Base-by-base conservation (phyloP, 2,329 filamentous ascomycete genomes). In the Clonostachys rosea region DNA sequence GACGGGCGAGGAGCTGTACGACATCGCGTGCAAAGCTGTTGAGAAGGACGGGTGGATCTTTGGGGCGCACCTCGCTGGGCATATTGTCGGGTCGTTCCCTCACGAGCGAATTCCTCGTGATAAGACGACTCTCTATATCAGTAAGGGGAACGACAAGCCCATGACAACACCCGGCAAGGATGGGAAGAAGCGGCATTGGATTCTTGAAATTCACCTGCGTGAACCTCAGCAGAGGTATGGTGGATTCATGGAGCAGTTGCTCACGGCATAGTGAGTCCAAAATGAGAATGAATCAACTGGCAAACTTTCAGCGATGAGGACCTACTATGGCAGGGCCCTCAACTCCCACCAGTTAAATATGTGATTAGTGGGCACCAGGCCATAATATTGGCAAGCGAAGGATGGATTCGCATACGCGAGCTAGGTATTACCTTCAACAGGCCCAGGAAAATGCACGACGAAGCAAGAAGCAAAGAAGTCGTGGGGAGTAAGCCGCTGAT, bases 81-180 rank as follows among this genome's bases (percentile, higher is more conserved):
- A 78, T 60, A 57, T 77, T 8, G 68, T 77, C 18, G 74, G 73
- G 2, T 61, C 61, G n/a, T 76, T 76, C 45, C 74, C 73, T 6
- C 73, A 77, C 52, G 73, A 76, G 56, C 63, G 73, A 1, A 75
- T 76, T 48, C 71, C 73, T 2, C 64, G 66, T n/a, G 70, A 76
- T 52, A 69, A 66, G 58, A 65, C 61, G 18, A 56, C 56, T 3
- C 55, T 74, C 20, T 76, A 75, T 49, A 73, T 76, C 44, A 68
- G 65, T 1, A 57, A 66, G 41, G 71, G 68, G 0, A 76, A 74
- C 51, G 47, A 60, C 11, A 60, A 68, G n/a, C 54, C 55, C 3
- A 75, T 77, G 69, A 58, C 53, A 18, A 51, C 52, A 5, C 42
- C 57, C 5, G 73, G 64, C 4, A 64, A 64, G 42, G 63, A 74